A percentile compares a stretch with the other conserved stretches of the same genome.
Conservation (phyloP, 371 early-diverging fungal species). For the Smittium culicis region DNA sequence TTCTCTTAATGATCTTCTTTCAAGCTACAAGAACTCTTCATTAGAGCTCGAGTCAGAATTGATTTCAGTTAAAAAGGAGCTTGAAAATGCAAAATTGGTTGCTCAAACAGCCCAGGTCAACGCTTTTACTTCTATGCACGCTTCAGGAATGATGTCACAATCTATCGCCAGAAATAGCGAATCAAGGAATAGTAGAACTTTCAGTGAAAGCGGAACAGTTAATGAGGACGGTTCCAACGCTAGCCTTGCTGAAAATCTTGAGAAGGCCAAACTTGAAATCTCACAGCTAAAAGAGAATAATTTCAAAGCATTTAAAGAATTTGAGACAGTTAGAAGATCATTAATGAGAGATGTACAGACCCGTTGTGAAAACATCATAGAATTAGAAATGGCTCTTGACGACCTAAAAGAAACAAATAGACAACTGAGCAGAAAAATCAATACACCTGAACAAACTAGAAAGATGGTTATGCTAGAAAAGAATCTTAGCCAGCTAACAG, state of each 20-base stretch:
- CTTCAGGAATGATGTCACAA: not conserved
- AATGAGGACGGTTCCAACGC: not conserved
- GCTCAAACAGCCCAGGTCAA: not conserved
- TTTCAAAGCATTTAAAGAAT: constrained; percentile 48
- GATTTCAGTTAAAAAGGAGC: not conserved
- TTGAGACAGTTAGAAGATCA: too few relatives aligned
- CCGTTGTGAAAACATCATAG: too few relatives aligned
- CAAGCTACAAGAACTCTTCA: constrained; percentile 17
- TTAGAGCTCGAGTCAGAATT: not conserved
- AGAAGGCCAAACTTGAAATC: constrained; percentile 79
- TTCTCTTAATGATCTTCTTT: constrained; percentile 35
- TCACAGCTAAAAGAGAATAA: constrained; percentile 60
- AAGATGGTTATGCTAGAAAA: not conserved
- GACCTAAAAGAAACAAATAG: too few relatives aligned
- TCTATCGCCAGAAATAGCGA: not conserved
- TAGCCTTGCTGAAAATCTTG: constrained; percentile 44
- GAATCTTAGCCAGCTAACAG: not conserved
- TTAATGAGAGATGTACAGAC: too few relatives aligned
- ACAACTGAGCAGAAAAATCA: too few relatives aligned
- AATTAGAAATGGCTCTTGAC: too few relatives aligned
- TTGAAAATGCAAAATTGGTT: not conserved
- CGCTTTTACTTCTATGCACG: not conserved
- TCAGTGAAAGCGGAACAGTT: not conserved
- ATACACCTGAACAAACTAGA: too few relatives aligned
- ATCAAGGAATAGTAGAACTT: too few relatives aligned